Conservation (phyloP, 352 stramenopile genomes). For the Phytophthora agathidicida region DNA sequence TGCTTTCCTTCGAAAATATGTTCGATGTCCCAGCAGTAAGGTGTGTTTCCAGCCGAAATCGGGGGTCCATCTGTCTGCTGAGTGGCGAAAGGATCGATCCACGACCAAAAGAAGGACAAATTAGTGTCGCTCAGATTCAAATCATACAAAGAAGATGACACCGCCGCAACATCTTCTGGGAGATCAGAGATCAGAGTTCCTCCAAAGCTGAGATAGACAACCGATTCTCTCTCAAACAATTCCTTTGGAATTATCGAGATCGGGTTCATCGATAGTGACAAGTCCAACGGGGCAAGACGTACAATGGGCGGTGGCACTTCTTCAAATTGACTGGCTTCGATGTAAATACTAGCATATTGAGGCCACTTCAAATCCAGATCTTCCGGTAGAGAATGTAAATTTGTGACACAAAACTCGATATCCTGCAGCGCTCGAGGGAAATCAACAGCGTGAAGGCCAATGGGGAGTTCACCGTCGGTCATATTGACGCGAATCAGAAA, state of each 20-base stretch:
- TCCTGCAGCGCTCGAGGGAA: conserved; percentile 24
- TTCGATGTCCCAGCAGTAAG: conserved; percentile 19
- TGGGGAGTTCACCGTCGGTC: conserved; percentile 12
- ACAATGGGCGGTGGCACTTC: conserved; percentile 17
- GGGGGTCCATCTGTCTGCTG: not conserved
- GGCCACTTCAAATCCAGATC: conserved; percentile 50
- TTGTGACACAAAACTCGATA: conserved; percentile 42
- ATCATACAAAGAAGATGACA: conserved; percentile 29
- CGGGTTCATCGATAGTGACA: conserved; percentile 34
- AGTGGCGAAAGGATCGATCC: conserved; percentile 26
- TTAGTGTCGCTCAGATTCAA: conserved; percentile 36
- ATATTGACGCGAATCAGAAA: conserved; percentile 32
- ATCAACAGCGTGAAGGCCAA: conserved; percentile 19
- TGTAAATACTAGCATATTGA: conserved; percentile 31
- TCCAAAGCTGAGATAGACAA: conserved; percentile 35
- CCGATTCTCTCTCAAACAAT: conserved; percentile 36
- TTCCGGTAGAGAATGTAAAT: conserved; percentile 40
- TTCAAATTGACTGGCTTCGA: conserved; percentile 23
- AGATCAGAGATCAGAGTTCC: conserved; percentile 26
- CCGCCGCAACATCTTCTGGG: conserved; percentile 18
- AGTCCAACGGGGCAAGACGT: conserved; percentile 24
- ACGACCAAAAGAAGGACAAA: conserved; percentile 38
- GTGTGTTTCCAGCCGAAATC: conserved; percentile 27
- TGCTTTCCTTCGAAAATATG: conserved; percentile 21
- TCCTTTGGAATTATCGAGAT: conserved; percentile 27